These are phyloP conservation scores for Colletotrichum lupini DNA, from an alignment of 2,329 filamentous ascomycete genomes.

Conservation along the genomic window DNA sequence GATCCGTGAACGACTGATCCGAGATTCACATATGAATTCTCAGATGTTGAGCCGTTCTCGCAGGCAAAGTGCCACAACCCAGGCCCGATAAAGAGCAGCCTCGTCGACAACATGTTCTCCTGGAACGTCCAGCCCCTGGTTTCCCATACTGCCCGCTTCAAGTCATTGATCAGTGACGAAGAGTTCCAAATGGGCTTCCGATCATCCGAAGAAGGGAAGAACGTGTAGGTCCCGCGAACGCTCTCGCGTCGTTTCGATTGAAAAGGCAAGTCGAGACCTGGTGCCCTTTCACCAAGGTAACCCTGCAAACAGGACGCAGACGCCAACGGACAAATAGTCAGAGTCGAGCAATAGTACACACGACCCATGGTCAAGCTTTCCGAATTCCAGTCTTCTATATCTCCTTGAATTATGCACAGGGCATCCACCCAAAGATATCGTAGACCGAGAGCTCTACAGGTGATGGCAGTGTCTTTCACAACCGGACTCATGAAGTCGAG, in stretches of 20 bases:
- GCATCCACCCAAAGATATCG: constrained; percentile 44
- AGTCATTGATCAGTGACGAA: not conserved
- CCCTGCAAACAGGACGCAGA: constrained; percentile 3
- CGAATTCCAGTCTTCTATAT: constrained; percentile 35
- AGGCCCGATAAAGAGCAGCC: not conserved
- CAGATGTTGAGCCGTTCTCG: not conserved
- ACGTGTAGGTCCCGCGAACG: not conserved
- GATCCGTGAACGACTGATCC: not conserved
- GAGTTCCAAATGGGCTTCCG: not conserved
- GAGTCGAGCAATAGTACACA: constrained; percentile 4
- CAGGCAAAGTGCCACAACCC: not conserved
- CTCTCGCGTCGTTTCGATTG: not conserved
- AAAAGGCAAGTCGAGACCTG: not conserved
- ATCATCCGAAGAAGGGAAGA: not conserved
- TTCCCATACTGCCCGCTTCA: not conserved
- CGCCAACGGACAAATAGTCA: not conserved
- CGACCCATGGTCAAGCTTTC: constrained; percentile 13
- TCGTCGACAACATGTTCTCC: not conserved
- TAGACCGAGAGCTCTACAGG: constrained; percentile 34
- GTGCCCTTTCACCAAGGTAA: not conserved
- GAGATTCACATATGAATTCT: not conserved
- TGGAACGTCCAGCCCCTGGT: constrained; percentile 9
- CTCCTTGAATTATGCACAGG: constrained; percentile 44
- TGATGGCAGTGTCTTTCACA: not conserved
- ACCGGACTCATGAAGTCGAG: not conserved